Conservation (phyloP, 2,329 filamentous ascomycete species). For the Penicillium sp. region DNA sequence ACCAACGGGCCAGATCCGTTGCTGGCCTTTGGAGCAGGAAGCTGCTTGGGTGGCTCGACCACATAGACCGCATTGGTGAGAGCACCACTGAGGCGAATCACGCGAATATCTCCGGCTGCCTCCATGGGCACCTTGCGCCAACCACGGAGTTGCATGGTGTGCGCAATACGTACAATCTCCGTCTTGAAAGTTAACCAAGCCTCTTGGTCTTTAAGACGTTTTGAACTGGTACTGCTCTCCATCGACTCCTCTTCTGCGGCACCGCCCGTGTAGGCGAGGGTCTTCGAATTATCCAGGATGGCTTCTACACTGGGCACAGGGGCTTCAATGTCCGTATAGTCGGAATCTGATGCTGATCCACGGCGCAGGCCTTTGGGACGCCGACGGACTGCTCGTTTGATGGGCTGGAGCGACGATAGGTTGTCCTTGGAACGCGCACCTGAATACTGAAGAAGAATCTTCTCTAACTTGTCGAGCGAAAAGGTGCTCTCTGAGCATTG, state of each 20-base stretch:
- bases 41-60: conserved; percentile 73
- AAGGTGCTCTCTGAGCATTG: conserved; percentile 68
- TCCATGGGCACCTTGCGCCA: conserved; percentile 77
- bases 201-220: conserved; percentile 67
- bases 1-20: conserved; percentile 42
- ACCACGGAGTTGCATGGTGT: conserved; percentile 86
- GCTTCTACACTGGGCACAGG: conserved; percentile 85
- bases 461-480: conserved; percentile 78
- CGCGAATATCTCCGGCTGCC: conserved; percentile 45
- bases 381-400: conserved; percentile 30
- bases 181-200: conserved; percentile 87
- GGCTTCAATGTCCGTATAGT: conserved; percentile 77
- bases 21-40: conserved; percentile 49
- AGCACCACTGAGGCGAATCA: conserved; percentile 70
- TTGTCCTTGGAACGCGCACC: conserved; percentile 33
- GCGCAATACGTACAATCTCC: conserved; percentile 84
- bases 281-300: conserved; percentile 85
- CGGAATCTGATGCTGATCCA: conserved; percentile 76
- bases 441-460: conserved; percentile 58
- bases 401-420: conserved; percentile 18
- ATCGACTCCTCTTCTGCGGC: conserved; percentile 46
- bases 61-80: conserved; percentile 97
- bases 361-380: conserved; percentile 44
- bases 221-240: conserved; percentile 48
- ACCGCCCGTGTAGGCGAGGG: conserved; percentile 69